Evolutionary conservation across 139 green algal species (phyloP).

Genomic region (Chlorella sp.): DNA sequence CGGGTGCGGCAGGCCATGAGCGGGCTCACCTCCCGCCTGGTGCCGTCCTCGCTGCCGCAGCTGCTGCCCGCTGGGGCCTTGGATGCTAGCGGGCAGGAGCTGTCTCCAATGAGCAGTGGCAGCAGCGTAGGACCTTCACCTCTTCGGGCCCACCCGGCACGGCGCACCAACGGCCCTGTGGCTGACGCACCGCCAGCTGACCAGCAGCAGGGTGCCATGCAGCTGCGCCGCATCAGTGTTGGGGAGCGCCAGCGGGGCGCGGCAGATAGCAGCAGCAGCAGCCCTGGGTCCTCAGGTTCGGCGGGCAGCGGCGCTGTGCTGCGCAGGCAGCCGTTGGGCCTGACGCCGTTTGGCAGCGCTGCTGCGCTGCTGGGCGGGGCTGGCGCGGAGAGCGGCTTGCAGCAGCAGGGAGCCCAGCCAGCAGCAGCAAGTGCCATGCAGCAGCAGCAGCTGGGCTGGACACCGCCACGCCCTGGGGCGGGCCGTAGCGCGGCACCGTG

Average conservation of each 20-base stretch:
- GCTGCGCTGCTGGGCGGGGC: neutral
- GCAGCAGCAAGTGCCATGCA: neutral
- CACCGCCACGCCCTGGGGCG: neutral
- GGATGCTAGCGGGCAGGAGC: constrained; percentile 1
- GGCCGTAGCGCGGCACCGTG: neutral
- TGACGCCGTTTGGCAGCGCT: neutral
- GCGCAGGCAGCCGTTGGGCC: neutral
- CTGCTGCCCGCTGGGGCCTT: constrained; percentile 14
- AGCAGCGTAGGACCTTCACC: too few relatives aligned
- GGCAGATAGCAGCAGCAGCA: neutral
- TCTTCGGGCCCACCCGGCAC: too few relatives aligned
- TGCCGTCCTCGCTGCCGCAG: constrained; percentile 25
- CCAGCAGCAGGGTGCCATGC: neutral
- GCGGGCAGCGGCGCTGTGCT: constrained; percentile 3
- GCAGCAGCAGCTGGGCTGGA: neutral
- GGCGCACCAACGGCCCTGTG: too few relatives aligned
- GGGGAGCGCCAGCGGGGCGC: neutral
- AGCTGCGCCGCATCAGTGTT: neutral
- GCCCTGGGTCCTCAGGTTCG: neutral
- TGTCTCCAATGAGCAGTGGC: neutral
- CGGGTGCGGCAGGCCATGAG: constrained; percentile 5
- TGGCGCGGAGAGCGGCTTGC: neutral
- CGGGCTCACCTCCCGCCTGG: neutral
- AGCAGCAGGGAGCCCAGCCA: neutral
- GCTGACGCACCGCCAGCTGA: neutral